phyloP scores from a whole-genome alignment of 108 stramenopile genomes.

The Seminavis robusta region DNA sequence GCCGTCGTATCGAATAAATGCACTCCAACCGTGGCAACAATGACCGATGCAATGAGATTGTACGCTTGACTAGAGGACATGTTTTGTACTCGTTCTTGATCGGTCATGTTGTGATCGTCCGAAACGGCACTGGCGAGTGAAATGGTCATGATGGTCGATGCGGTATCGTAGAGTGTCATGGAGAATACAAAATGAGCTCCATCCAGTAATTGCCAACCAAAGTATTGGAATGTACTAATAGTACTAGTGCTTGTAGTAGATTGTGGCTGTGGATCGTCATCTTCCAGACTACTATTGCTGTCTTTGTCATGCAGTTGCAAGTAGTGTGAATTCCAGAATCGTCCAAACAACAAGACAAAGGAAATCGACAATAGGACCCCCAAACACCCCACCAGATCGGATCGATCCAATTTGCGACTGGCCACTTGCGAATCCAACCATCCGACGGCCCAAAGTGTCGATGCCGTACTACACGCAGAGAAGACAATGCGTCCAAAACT shows the following conservation, averaged over 20 bases:
- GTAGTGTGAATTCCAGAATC: slow-evolving; percentile 4
- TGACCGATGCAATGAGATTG: slow-evolving; percentile 20
- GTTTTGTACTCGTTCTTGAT: slow-evolving; percentile 18
- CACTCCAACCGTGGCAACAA: slow-evolving; percentile 22
- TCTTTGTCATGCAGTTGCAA: not conserved
- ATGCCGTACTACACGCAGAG: slow-evolving; percentile 21
- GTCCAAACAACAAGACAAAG: slow-evolving; percentile 27
- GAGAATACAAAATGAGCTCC: slow-evolving; percentile 26
- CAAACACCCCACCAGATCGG: slow-evolving; percentile 8
- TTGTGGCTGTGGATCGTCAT: slow-evolving; percentile 2
- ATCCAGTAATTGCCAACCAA: slow-evolving; percentile 6
- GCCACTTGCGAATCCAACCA: slow-evolving; percentile 21
- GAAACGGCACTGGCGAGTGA: slow-evolving; percentile 22
- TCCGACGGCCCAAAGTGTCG: slow-evolving; percentile 24
- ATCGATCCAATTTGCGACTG: not conserved
- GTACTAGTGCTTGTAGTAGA: slow-evolving; percentile 29
- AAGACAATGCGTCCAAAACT: slow-evolving; percentile 18
- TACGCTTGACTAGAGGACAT: slow-evolving; percentile 18
- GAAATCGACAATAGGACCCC: slow-evolving; percentile 21
- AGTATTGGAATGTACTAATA: slow-evolving; percentile 18
- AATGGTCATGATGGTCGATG: slow-evolving; percentile 23
- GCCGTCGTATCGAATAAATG: slow-evolving; percentile 19
- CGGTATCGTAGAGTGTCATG: slow-evolving; percentile 27
- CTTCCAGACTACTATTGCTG: not conserved
- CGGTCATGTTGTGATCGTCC: slow-evolving; percentile 31